Percentiles rank a stretch among this genome's conserved stretches.
Conservation (phyloP, 1,284 basidiomycete genomes). For the Rhodotorula mucilaginosa region DNA sequence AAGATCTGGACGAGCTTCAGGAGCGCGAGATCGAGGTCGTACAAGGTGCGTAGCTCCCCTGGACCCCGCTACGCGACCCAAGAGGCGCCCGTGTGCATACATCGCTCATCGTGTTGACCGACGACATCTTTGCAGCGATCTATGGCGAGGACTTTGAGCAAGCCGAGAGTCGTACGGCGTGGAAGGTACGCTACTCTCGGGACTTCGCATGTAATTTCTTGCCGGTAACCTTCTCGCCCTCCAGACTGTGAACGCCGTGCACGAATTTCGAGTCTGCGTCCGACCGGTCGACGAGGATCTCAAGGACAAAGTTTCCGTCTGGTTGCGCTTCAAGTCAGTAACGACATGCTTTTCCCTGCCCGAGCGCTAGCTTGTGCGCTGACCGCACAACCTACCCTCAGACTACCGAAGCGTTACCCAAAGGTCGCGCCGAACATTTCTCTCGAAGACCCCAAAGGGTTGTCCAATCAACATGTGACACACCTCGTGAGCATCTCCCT, state of each 20-base stretch:
- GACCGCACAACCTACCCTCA: background rate
- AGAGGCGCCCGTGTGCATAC: background rate
- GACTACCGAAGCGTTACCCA: conserved; percentile 41
- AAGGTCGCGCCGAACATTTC: conserved; percentile 38
- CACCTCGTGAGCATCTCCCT: conserved; percentile 23
- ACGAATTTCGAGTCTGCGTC: conserved; percentile 40
- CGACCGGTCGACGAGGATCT: conserved; percentile 41
- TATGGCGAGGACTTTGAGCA: conserved; percentile 43
- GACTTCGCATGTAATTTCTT: background rate
- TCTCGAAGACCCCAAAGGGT: conserved; percentile 34
- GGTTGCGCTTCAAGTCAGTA: conserved; percentile 43
- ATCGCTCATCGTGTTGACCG: background rate
- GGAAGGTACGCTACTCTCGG: conserved; percentile 33
- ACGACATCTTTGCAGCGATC: conserved; percentile 30
- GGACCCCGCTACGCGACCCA: no score
- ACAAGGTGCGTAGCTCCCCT: conserved; percentile 27
- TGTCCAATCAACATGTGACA: conserved; percentile 28
- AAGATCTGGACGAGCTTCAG: conserved; percentile 39
- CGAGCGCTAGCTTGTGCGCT: no score
- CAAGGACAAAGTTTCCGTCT: conserved; percentile 39
- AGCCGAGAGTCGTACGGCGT: conserved; percentile 39
- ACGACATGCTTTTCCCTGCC: accelerated
- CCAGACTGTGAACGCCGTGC: conserved; percentile 43
- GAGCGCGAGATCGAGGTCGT: conserved; percentile 43
- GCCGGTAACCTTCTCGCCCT: no score